Conservation (phyloP, 768 basidiomycete species). For the Termitomyces eurrhizus region DNA sequence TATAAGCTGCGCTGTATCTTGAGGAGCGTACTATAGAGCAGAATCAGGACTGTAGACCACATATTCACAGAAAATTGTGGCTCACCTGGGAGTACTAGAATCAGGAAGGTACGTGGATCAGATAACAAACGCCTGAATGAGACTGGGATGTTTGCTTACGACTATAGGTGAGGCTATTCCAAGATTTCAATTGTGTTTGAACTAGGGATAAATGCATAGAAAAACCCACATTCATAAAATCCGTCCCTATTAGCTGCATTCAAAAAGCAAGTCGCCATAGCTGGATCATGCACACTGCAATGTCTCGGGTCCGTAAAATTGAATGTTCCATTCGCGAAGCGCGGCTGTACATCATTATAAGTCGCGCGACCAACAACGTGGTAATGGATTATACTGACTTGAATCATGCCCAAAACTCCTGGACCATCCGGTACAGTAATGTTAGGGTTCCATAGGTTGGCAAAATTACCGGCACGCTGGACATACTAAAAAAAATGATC, state of each 20-base stretch:
- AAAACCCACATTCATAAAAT: slow-evolving; percentile 49
- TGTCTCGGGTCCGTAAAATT: slow-evolving; percentile 65
- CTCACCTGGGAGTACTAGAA: slow-evolving; percentile 51
- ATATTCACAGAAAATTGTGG: background rate
- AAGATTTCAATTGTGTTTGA: background rate
- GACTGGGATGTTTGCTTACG: slow-evolving; percentile 29
- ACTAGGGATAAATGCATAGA: background rate
- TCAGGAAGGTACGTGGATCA: background rate
- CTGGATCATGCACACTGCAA: slow-evolving; percentile 61
- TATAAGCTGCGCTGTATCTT: slow-evolving; percentile 61
- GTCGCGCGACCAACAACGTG: background rate
- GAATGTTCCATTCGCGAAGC: slow-evolving; percentile 53
- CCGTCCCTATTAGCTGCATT: slow-evolving; percentile 53
- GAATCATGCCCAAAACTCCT: slow-evolving; percentile 54
- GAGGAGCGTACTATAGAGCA: slow-evolving; percentile 51
- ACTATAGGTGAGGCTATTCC: slow-evolving; percentile 47
- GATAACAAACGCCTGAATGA: background rate
- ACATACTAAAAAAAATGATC: slow-evolving; percentile 38
- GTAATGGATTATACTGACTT: slow-evolving; percentile 31
- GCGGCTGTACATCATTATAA: slow-evolving; percentile 32
- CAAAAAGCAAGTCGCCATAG: slow-evolving; percentile 54
- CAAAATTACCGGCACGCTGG: slow-evolving; percentile 50
- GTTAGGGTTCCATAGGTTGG: slow-evolving; percentile 58
- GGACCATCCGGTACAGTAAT: slow-evolving; percentile 46
- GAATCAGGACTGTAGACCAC: background rate